phyloP scores from a whole-genome alignment of 2,329 filamentous ascomycete genomes.

The Rugonectria rugulosa region DNA sequence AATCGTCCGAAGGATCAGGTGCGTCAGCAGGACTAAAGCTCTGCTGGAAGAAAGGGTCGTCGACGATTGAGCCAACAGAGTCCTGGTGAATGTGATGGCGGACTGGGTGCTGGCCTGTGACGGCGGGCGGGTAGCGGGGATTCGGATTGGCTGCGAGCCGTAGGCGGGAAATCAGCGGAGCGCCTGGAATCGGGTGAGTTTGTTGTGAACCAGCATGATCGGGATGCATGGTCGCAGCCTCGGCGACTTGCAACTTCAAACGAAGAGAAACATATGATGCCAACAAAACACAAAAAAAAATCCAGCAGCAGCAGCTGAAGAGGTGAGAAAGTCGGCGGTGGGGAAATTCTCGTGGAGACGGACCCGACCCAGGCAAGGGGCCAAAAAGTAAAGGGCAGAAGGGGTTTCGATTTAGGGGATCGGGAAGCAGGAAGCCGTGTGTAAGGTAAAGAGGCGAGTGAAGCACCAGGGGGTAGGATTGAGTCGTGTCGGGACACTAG shows the following conservation, averaged over 20 bases:
- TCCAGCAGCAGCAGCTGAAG: slow-evolving; percentile 23
- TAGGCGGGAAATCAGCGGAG: slow-evolving; percentile 25
- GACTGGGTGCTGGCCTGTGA: slow-evolving; percentile 10
- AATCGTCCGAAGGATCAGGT: slow-evolving; percentile 37
- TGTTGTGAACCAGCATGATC: slow-evolving; percentile 36
- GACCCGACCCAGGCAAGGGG: slow-evolving; percentile 6
- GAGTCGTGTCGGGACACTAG: slow-evolving; percentile 15
- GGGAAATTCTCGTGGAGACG: slow-evolving; percentile 17
- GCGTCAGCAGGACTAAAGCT: slow-evolving; percentile 48
- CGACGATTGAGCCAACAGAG: slow-evolving; percentile 61
- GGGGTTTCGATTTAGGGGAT: slow-evolving; percentile 7
- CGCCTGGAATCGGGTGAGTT: slow-evolving; percentile 37
- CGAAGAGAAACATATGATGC: slow-evolving; percentile 37
- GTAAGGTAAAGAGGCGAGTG: neutral
- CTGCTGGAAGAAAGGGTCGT: slow-evolving; percentile 63
- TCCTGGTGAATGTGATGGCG: slow-evolving; percentile 47
- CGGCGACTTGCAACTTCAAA: slow-evolving; percentile 37
- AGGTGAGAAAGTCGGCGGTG: slow-evolving; percentile 10
- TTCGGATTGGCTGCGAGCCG: slow-evolving; percentile 25
- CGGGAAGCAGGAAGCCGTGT: neutral
- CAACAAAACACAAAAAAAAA: slow-evolving; percentile 19
- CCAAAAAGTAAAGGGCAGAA: slow-evolving; percentile 5
- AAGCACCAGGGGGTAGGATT: neutral
- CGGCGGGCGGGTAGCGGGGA: slow-evolving; percentile 32
- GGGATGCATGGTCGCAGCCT: slow-evolving; percentile 41